phyloP scores from a whole-genome alignment of 441 rosid species.

The Adansonia grandidieri region DNA sequence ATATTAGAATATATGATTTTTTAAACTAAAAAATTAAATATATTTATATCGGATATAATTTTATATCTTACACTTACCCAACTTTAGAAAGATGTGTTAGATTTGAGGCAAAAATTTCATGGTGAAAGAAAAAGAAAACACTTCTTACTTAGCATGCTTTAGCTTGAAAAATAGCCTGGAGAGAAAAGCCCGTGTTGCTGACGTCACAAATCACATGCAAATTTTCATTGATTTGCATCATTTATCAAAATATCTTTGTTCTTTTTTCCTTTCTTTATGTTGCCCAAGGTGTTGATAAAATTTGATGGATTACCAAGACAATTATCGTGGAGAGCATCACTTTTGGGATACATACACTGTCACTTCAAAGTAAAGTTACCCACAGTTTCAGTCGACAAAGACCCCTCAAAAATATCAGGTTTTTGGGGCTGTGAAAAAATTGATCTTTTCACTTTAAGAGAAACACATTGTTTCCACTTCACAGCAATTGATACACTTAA shows the following conservation, averaged over 20 bases:
- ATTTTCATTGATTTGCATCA: neutral
- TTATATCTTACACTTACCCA: no score
- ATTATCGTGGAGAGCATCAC: neutral
- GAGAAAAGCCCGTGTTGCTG: neutral
- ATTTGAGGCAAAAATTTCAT: neutral
- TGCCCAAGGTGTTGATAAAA: no score
- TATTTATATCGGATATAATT: no score
- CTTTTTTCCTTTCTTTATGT: no score
- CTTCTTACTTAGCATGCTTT: no score
- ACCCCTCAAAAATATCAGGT: neutral
- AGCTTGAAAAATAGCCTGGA: no score
- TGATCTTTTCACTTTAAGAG: neutral
- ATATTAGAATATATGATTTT: no score
- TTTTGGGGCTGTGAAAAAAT: neutral
- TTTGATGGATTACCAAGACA: no score
- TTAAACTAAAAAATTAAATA: no score
- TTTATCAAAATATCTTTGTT: no score
- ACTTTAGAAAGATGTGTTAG: no score
- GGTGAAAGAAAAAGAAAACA: neutral
- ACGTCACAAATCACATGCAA: neutral
- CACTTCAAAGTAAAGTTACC: neutral
- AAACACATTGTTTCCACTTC: neutral
- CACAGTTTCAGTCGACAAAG: constrained; percentile 3
- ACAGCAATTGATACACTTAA: neutral
- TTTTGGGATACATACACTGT: neutral